phyloP scores from a whole-genome alignment of 108 stramenopile species.

The Nitzschia sp. region DNA sequence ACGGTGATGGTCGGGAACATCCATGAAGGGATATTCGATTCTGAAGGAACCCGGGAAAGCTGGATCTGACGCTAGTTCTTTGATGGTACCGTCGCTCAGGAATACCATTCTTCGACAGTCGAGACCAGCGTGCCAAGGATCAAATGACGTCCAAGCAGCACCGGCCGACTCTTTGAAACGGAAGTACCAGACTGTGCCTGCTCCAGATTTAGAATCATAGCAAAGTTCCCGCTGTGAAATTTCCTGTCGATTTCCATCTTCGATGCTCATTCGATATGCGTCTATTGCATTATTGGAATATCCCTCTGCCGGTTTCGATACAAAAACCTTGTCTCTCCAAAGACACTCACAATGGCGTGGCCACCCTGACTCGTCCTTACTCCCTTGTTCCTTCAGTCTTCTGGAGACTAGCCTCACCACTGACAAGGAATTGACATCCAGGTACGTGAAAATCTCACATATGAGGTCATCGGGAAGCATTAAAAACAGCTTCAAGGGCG shows the following conservation, averaged over 20 bases:
- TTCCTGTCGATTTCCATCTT: conserved; percentile 47
- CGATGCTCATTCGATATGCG: conserved; percentile 42
- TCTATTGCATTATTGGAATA: conserved; percentile 7
- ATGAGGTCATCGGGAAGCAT: conserved; percentile 39
- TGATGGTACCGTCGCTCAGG: conserved; percentile 51
- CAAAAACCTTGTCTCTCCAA: conserved; percentile 57
- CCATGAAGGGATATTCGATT: neutral
- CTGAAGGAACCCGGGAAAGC: neutral
- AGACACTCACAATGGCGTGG: conserved; percentile 38
- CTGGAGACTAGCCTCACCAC: conserved; percentile 5
- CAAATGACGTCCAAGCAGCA: conserved; percentile 66
- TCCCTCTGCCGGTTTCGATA: conserved; percentile 31
- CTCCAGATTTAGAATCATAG: conserved; percentile 41
- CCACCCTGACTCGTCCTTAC: conserved; percentile 58
- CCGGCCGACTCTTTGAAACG: conserved; percentile 77
- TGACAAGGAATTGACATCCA: conserved; percentile 34
- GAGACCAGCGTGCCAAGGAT: conserved; percentile 57
- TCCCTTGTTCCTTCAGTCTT: conserved; percentile 27
- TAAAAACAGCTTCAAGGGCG: too few species aligned
- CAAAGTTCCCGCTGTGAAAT: conserved; percentile 51
- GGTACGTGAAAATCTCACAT: conserved; percentile 22
- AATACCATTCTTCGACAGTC: conserved; percentile 67
- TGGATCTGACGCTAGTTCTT: conserved; percentile 19
- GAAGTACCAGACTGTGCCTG: conserved; percentile 66
- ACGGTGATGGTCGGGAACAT: neutral